Percentiles rank a stretch among this genome's conserved stretches.
These are phyloP conservation scores for Aspergillus flavus DNA, from an alignment of 2,329 filamentous ascomycete species.

Conservation along the genomic window DNA sequence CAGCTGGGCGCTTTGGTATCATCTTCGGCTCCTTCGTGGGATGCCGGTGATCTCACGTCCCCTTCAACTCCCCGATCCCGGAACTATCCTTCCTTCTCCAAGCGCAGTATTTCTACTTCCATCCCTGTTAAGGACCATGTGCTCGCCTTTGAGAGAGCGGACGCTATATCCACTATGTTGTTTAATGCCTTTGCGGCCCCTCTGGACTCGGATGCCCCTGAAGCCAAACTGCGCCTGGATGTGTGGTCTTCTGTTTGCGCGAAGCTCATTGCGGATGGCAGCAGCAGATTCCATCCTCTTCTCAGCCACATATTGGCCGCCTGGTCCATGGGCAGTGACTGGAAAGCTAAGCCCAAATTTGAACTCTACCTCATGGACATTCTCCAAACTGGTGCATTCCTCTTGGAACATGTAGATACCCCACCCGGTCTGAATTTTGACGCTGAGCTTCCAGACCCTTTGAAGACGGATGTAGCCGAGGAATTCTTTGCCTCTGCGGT, in stretches of 20 bases:
- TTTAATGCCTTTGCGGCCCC: constrained; percentile 90
- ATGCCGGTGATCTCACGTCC: constrained; percentile 83
- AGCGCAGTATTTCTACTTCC: constrained; percentile 49
- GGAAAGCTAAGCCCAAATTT: constrained; percentile 86
- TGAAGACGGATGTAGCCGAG: constrained; percentile 80
- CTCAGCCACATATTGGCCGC: constrained; percentile 82
- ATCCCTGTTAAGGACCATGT: constrained; percentile 76
- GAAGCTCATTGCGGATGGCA: constrained; percentile 75
- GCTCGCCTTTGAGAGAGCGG: constrained; percentile 84
- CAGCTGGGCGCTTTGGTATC: constrained; percentile 78
- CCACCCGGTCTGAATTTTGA: constrained; percentile 71
- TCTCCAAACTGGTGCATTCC: constrained; percentile 86
- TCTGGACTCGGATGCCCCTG: constrained; percentile 75
- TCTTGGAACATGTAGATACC: constrained; percentile 82
- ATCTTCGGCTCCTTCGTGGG: constrained; percentile 76
- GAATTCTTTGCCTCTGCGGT: constrained; percentile 87
- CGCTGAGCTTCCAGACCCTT: constrained; percentile 65
- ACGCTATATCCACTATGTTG: constrained; percentile 80
- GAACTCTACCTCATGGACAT: constrained; percentile 95
- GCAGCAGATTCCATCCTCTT: constrained; percentile 75
- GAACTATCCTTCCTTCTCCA: constrained; percentile 51
- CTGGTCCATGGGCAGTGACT: constrained; percentile 84
- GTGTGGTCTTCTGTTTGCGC: constrained; percentile 89
- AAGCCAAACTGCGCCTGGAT: constrained; percentile 77
- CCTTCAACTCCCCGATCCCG: constrained; percentile 63